These are phyloP conservation scores for Tuber calosporum DNA, from an alignment of 495 filamentous ascomycete genomes.

Conservation along the genomic window DNA sequence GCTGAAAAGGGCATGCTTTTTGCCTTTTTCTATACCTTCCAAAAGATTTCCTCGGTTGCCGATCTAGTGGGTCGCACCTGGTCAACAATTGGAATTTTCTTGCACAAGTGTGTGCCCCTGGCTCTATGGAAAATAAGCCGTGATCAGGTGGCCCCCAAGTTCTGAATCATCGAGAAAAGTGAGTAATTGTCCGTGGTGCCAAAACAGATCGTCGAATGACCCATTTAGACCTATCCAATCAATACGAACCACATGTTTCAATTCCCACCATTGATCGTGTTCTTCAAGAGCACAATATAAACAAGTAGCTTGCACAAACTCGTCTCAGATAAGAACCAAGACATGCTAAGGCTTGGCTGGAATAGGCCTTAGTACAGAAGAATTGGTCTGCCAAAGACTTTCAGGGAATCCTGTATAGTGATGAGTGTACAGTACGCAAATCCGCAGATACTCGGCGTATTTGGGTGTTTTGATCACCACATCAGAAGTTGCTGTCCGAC, in stretches of 20 bases:
- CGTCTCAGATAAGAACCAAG: not conserved
- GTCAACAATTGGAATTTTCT: slow-evolving; percentile 18
- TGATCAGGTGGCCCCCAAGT: not conserved
- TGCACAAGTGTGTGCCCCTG: not conserved
- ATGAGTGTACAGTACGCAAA: slow-evolving; percentile 11
- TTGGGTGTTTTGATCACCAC: slow-evolving; percentile 14
- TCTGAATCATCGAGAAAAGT: not conserved
- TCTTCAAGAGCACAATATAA: not conserved
- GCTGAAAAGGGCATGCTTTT: slow-evolving; percentile 15
- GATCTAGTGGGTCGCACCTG: not conserved
- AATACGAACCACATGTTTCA: not conserved
- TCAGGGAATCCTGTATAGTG: slow-evolving; percentile 5
- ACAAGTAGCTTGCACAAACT: slow-evolving; percentile 3
- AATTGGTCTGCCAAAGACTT: not conserved
- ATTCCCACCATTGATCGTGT: not conserved
- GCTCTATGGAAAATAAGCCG: not conserved
- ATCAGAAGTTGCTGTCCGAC: slow-evolving; percentile 28
- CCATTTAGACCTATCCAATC: slow-evolving; percentile 6
- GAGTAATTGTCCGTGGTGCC: not conserved
- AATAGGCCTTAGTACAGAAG: not conserved
- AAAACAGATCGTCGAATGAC: not conserved
- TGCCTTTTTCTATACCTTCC: slow-evolving; percentile 6
- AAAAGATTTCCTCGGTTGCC: not conserved
- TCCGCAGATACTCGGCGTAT: slow-evolving; percentile 14
- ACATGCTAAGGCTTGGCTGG: not conserved